Evolutionary conservation across 2,329 filamentous ascomycete genomes (phyloP).

Genomic region (Calonectria honghensis): DNA sequence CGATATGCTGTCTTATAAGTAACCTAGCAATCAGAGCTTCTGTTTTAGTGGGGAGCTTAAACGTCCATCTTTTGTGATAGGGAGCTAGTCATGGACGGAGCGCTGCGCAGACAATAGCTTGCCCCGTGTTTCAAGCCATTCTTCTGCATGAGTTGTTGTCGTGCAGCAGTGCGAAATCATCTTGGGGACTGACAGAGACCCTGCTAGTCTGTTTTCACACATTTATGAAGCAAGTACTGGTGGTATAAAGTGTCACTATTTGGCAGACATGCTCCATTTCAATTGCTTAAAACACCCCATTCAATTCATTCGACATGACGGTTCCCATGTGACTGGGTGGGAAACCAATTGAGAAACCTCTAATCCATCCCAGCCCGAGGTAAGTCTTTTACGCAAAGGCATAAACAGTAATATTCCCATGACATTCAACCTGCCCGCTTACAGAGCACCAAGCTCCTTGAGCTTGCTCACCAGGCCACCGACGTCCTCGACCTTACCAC

Average conservation of each 20-base stretch:
- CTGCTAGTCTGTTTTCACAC: background rate
- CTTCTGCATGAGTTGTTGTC: background rate
- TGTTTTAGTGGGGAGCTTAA: background rate
- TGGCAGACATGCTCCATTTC: background rate
- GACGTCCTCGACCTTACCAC: conserved; percentile 97
- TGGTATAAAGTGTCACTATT: background rate
- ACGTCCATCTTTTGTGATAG: background rate
- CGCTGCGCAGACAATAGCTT: background rate
- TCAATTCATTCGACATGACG: conserved; percentile 33
- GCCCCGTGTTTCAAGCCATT: background rate
- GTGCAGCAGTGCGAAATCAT: background rate
- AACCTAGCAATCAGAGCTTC: background rate
- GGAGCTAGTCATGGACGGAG: background rate
- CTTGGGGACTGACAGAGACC: background rate
- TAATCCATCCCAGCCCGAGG: conserved; percentile 29
- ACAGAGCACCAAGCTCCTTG: conserved; percentile 96
- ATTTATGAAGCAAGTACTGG: background rate
- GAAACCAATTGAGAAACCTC: conserved; percentile 24
- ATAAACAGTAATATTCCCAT: conserved; percentile 15
- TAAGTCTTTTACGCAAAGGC: conserved; percentile 29
- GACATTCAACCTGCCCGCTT: conserved; percentile 52
- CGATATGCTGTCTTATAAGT: background rate
- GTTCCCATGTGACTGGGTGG: conserved; percentile 1
- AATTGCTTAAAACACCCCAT: conserved; percentile 23
- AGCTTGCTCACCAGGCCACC: conserved; percentile 95